Conservation (phyloP, 1,139 yeast genomes). For the Blastobotrys petasosporus region DNA sequence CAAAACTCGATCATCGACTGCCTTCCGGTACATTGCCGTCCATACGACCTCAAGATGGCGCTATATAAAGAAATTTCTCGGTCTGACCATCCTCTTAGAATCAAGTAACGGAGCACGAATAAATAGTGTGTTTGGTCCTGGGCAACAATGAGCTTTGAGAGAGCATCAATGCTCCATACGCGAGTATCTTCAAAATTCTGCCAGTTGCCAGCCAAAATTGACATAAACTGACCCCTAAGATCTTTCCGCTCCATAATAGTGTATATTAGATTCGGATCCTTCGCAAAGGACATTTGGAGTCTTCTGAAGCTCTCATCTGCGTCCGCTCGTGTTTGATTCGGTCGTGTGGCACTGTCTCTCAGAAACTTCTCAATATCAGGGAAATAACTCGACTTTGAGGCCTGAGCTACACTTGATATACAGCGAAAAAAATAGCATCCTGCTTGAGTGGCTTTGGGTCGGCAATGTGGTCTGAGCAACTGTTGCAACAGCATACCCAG, state of each 20-base stretch:
- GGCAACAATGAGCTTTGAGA: slow-evolving; percentile 4
- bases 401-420: no score
- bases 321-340: no score
- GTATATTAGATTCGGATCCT: neutral
- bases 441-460: no score
- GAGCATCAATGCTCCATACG: slow-evolving; percentile 6
- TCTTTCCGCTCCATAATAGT: neutral
- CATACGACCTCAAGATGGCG: neutral
- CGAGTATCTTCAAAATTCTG: neutral
- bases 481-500: no score
- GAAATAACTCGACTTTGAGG: no score
- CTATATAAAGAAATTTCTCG: slow-evolving; percentile 7
- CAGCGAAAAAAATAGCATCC: no score
- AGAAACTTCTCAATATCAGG: no score
- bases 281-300: neutral
- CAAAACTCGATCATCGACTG: neutral
- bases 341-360: no score
- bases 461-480: no score
- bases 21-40: neutral
- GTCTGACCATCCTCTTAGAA: slow-evolving; percentile 2
- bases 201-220: slow-evolving; percentile 1
- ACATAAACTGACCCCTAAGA: neutral
- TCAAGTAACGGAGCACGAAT: slow-evolving; percentile 2
- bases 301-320: neutral
- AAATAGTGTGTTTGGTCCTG: slow-evolving; percentile 1